Evolutionary conservation across 306 rosid species (phyloP), one percentile per base, ranked within the genome.

Genomic region (Castanopsis chinensis): DNA sequence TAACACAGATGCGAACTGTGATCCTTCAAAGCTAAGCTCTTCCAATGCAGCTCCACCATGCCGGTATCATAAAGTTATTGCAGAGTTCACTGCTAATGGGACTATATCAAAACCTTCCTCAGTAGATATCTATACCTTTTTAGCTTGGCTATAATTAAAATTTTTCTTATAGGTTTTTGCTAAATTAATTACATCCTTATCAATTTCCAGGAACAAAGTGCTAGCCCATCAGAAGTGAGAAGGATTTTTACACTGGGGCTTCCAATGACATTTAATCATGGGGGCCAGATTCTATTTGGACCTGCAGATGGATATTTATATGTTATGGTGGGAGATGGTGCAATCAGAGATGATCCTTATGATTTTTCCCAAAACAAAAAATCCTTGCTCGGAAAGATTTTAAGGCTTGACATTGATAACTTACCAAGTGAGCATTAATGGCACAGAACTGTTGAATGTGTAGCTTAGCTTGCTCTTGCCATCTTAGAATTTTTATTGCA

Each of bases 331-430:
- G 80, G 79, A 43, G 84, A 78, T 65, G 83, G 86, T 9, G 68
- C 84, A 10, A 35, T 58, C 51, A 64, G 55, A 71, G 83, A 43
- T 74, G 87, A 88, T 78, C 87, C 89, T 59, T 72, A 78, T 54
- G 75, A 83, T 58, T 81, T 85, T 76, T 20, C 86, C 43, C 91
- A 88, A 43, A 88, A 83, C 83, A 82, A 82, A 74, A 80, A 56
- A 76, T 82, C 90, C 51, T 85, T 85, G 76, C 76, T 88, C 23
- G 85, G 89, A 41, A 88, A 88, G 82, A 88, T 85, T 78, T 73
- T 85, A 76, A 80, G 89, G 69, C 61, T 83, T 51, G 85, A 85
- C 68, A 79, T 83, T 67, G 87, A 88, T 32, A 78, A 73, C 52
- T 5, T 85, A 69, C 87, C 89, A 7, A 83, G 89, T 85, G 64